These are phyloP conservation scores for Pyrenophora graminea DNA, from an alignment of 2,329 filamentous ascomycete species.

Conservation along the genomic window DNA sequence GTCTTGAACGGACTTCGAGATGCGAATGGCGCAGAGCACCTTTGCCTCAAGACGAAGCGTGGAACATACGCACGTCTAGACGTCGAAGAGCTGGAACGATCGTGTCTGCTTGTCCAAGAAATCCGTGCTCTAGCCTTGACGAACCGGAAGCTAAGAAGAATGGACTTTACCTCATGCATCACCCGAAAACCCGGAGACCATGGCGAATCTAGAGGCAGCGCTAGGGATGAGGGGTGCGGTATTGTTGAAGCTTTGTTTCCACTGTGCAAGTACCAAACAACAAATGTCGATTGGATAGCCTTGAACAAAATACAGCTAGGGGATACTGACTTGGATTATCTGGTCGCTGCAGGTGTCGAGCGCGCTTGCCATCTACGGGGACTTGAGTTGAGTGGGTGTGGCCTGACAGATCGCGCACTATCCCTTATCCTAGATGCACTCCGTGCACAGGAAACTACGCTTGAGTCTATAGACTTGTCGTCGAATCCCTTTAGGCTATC, in stretches of 20 bases:
- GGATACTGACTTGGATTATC: conserved; percentile 69
- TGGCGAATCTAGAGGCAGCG: conserved; percentile 49
- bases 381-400: conserved; percentile 68
- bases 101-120: conserved; percentile 69
- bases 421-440: conserved; percentile 67
- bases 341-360: conserved; percentile 70
- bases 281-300: conserved; percentile 72
- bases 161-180: conserved; percentile 69
- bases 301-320: conserved; percentile 71
- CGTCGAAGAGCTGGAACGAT: conserved; percentile 57
- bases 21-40: conserved; percentile 63
- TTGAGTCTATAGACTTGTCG: conserved; percentile 70
- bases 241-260: conserved; percentile 72
- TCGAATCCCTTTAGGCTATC: conserved; percentile 68
- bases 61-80: conserved; percentile 61
- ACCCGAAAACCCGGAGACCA: conserved; percentile 56
- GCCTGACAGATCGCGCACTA: conserved; percentile 61
- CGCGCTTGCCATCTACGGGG: conserved; percentile 67
- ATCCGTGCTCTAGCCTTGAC: conserved; percentile 69
- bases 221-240: conserved; percentile 67
- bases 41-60: conserved; percentile 61
- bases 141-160: conserved; percentile 63
- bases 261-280: conserved; percentile 67
- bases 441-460: conserved; percentile 66
- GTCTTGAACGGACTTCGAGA: conserved; percentile 66